phyloP scores from a whole-genome alignment of 257 asterid genomes.

The Solanum infundibuliforme region DNA sequence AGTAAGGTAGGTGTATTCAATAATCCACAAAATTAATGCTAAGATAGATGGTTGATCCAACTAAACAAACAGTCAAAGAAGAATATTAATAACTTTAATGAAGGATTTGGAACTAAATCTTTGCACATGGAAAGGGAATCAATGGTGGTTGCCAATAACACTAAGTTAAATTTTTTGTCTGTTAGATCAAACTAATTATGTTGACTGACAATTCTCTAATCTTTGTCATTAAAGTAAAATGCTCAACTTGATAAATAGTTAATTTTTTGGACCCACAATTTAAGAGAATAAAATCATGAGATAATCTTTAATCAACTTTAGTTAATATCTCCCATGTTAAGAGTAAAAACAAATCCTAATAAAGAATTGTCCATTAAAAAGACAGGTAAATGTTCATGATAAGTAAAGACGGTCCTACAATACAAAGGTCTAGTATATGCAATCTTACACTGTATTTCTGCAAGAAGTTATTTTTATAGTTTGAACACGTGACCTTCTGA shows the following conservation, averaged over 20 bases:
- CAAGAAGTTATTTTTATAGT: not conserved
- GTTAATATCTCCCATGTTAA: not conserved
- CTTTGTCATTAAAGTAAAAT: not conserved
- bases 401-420: not conserved
- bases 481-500: not conserved
- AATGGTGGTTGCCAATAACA: constrained; percentile 13
- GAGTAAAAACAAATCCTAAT: not conserved
- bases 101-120: constrained; percentile 13
- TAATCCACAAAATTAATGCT: not conserved
- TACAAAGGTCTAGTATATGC: not conserved
- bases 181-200: not conserved
- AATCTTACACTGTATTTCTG: rapidly evolving
- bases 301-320: not conserved
- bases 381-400: not conserved
- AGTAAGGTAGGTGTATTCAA: not conserved
- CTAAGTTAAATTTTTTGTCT: constrained; percentile 11
- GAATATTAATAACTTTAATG: not conserved
- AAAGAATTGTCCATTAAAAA: not conserved
- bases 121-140: constrained; percentile 47
- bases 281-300: not conserved
- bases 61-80: not conserved
- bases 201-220: not conserved
- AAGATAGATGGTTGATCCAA: not conserved
- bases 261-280: not conserved
- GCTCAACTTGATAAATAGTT: not conserved